Evolutionary conservation across 2,329 filamentous ascomycete species (phyloP), one percentile per base, ranked within the genome.

Genomic region (Exophiala xenobiotica): DNA sequence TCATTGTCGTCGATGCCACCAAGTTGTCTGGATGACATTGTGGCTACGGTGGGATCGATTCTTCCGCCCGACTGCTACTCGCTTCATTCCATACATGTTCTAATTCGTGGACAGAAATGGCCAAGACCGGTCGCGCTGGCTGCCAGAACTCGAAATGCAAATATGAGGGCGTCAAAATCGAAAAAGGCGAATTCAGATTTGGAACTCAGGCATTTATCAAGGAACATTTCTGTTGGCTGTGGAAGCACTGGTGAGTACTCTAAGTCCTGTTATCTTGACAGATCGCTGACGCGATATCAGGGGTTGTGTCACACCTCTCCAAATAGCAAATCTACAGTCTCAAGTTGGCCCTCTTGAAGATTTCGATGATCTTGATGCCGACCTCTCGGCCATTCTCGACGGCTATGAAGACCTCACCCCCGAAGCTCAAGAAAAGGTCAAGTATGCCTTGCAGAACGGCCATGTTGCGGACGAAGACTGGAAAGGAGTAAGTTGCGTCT

Each of bases 391-490:
- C 38, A 70, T 80, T 53, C 76, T 96, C 49, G 89, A 96, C 65
- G 90, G 89, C 53, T 95, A 81, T 58, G 89, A 95, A 18, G 89
- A 93, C 57, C 70, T 95, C 2, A 72, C 83, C 29, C 72, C 77
- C 0, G 85, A 89, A 1, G 63, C 82, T 1, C 82, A 91, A 69
- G 81, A 81, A 38, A 96, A 93, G 75, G 75, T 96, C 58, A 76
- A 79, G 44, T 79, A 79, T 39, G 88, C 87, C 45, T 69, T 96
- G 19, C 77, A 79, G 52, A 79, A 91, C 66, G 90, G 89, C 19
- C 88, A 93, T 63, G 86, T 97, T 62, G 86, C 87, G 60, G 78
- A 89, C 35, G 85, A 88, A 45, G 92, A 96, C 62, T 96, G 90
- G 83, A 92, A 86, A 26, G 90, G 90, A 9, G 90, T 95, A 78